Conservation (phyloP, 2,329 filamentous ascomycete species). For the Tolypocladium tundrense region DNA sequence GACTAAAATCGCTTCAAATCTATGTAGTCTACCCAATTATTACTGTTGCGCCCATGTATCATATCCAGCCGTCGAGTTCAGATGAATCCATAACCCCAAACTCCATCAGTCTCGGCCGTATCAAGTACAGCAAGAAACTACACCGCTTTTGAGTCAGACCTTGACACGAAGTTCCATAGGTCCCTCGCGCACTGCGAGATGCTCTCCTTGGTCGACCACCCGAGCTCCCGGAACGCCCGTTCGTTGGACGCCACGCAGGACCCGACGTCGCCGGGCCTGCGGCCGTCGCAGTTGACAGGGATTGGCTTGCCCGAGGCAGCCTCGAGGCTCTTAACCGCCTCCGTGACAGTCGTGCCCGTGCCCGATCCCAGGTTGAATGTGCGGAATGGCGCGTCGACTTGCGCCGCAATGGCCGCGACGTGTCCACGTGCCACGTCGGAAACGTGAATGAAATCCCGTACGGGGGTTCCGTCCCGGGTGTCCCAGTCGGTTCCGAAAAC, state of each 20-base stretch:
- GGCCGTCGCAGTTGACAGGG: constrained; percentile 22
- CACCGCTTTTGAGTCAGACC: not conserved
- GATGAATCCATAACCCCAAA: not conserved
- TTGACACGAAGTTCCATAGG: constrained; percentile 22
- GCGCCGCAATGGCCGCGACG: constrained; percentile 42
- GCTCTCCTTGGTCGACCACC: constrained; percentile 23
- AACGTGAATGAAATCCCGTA: constrained; percentile 60
- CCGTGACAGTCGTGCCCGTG: constrained; percentile 32
- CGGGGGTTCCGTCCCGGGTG: constrained; percentile 53
- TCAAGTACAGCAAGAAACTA: not conserved
- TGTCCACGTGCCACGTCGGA: constrained; percentile 55
- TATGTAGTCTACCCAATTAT: not conserved
- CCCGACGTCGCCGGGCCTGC: constrained; percentile 33
- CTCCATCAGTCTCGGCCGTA: not conserved
- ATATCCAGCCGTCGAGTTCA: not conserved
- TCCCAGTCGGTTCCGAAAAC: constrained; percentile 57
- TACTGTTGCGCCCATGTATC: not conserved
- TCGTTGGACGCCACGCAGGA: constrained; percentile 30
- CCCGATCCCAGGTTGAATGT: constrained; percentile 37
- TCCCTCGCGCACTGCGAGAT: constrained; percentile 20
- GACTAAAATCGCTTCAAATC: too few species aligned
- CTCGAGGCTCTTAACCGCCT: constrained; percentile 31
- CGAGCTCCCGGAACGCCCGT: constrained; percentile 29
- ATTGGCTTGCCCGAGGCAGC: constrained; percentile 23
- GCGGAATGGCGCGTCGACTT: constrained; percentile 20